Conservation (phyloP, 202 grass and related monocot species). For the Musa balbisiana region DNA sequence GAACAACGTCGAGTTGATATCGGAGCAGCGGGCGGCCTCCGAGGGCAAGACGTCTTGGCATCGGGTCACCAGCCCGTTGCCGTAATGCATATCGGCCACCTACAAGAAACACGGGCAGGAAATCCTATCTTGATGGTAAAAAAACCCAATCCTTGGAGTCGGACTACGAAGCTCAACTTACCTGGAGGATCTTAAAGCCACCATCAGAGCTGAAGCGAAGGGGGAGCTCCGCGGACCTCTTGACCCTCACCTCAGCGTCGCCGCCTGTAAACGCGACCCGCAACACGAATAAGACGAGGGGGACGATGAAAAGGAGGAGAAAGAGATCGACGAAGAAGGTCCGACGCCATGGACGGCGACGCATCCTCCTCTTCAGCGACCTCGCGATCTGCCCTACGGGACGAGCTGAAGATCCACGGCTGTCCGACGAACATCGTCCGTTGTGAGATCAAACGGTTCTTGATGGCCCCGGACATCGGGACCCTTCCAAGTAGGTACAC, state of each 20-base stretch:
- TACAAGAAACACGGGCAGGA: slow-evolving; percentile 13
- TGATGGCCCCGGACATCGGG: too few species aligned
- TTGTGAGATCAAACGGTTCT: too few species aligned
- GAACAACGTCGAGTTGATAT: slow-evolving; percentile 83
- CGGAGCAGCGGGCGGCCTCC: slow-evolving; percentile 56
- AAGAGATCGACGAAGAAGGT: slow-evolving; percentile 28
- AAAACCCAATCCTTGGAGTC: neutral
- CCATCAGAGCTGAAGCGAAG: slow-evolving; percentile 83
- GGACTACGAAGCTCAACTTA: slow-evolving; percentile 2
- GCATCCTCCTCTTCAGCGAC: neutral
- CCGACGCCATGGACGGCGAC: slow-evolving; percentile 11
- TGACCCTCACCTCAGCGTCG: slow-evolving; percentile 37
- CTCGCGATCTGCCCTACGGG: neutral
- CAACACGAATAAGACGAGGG: slow-evolving; percentile 4
- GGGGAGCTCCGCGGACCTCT: slow-evolving; percentile 48
- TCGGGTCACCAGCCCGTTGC: slow-evolving; percentile 65
- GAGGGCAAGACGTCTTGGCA: slow-evolving; percentile 56
- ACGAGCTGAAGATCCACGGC: too few species aligned
- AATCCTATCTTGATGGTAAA: neutral
- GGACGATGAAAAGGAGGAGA: slow-evolving; percentile 31
- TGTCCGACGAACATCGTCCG: too few species aligned
- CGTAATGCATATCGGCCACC: slow-evolving; percentile 97
- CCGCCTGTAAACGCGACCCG: slow-evolving; percentile 11
- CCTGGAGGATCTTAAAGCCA: slow-evolving; percentile 92
- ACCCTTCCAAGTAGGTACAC: too few species aligned